These are phyloP conservation scores for sunflower (Helianthus annuus) DNA, from an alignment of 129 eudicot species.

Conservation along the genomic window HanXRQr2.0-SUNRISE NC_035447.2:26634773-26635272, in stretches of 20 bases:
- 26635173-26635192: slow-evolving; percentile 36
- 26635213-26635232: slow-evolving; percentile 37
- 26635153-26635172: slow-evolving; percentile 34
- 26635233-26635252: slow-evolving; percentile 55
- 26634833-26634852: no score
- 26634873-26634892: no score
- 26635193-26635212: slow-evolving; percentile 33
- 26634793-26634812: no score
- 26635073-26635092: slow-evolving; percentile 35
- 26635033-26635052: background rate
- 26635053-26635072: slow-evolving; percentile 39
- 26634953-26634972: background rate
- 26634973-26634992: background rate
- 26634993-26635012: background rate
- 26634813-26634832: no score
- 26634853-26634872: no score
- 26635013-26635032: background rate
- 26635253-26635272: slow-evolving; percentile 77
- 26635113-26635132: slow-evolving; percentile 46
- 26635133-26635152: slow-evolving; percentile 36
- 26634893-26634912: no score
- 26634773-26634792: no score
- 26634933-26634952: no score
- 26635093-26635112: slow-evolving; percentile 27
- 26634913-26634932: no score